Conservation (phyloP, 2,329 filamentous ascomycete species). For the Trichoderma koningii region DNA sequence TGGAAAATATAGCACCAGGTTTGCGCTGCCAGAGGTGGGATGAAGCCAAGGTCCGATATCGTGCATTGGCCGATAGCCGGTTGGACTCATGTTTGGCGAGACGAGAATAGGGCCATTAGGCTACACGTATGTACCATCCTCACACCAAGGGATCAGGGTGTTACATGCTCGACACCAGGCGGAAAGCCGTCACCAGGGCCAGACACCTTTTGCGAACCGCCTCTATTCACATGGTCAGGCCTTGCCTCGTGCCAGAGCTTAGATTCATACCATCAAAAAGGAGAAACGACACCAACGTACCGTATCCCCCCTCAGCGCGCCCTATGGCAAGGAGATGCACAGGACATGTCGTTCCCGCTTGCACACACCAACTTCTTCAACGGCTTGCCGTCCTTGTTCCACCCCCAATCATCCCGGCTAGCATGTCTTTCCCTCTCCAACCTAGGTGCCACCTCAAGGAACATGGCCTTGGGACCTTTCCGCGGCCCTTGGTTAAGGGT, state of each 20-base stretch:
- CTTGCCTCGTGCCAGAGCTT: not conserved
- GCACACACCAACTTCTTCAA: slow-evolving; percentile 1
- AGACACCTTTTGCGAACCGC: not conserved
- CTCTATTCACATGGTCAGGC: not conserved
- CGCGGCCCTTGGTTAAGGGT: not conserved
- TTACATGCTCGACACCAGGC: not conserved
- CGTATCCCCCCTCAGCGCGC: not conserved
- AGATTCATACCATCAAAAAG: not conserved
- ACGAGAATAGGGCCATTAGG: not conserved
- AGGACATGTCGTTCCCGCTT: not conserved
- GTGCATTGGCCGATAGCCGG: slow-evolving; percentile 3
- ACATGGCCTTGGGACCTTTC: not conserved
- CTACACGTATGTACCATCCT: not conserved
- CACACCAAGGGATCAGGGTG: not conserved
- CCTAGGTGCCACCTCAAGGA: slow-evolving; percentile 18
- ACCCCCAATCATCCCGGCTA: slow-evolving; percentile 5
- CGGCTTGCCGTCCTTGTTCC: not conserved
- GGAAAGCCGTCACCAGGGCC: not conserved
- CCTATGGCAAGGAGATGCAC: not conserved
- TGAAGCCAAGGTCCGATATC: slow-evolving; percentile 4
- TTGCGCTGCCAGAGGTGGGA: not conserved
- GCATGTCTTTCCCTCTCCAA: not conserved
- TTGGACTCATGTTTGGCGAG: not conserved
- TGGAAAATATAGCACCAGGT: not conserved
- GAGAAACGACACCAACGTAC: not conserved